Base-by-base conservation (phyloP, 805 yeast species). In the Candida yuanshanica region DNA sequence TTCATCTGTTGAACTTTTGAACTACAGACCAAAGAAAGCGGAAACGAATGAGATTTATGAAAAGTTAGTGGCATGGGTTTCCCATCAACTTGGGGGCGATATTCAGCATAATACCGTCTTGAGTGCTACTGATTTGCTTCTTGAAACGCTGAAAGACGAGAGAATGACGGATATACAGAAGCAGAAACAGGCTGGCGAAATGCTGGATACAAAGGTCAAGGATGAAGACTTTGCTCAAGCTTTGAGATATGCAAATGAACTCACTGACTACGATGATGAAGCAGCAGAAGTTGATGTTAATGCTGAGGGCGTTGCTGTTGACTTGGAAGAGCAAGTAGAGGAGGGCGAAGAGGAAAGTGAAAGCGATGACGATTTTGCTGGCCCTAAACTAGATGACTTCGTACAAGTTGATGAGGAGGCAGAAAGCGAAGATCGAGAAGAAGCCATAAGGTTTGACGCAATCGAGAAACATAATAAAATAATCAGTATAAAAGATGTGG, bases 91-190 rank as follows among this genome's bases (percentile, higher is more conserved):
- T 31, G 83, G 81, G 11, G 69, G 68, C 37, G 97, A 89, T 57
- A 75, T 85, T n/a, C 77, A 90, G 8, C 88, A 83, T 42, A 85
- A 79, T 33, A 75, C 79, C 2, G 70, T 88, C 2, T 57, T 79
- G 17, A 81, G 93, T 4, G 85, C 89, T 5, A 77, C 87, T 2
- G 93, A 85, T 56, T 65, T 81, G 4, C 55, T 81, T 0, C 51
- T 86, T 31, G 82, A 75, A 47, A 60, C 72, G 1, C 51, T 83
- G 44, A 79, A 75, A 50, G 66, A 69, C 38, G 78, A 69, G 2
- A 64, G 60, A 1, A 42, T 61, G 1, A 59, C 68, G 1, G 79
- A 75, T 16, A 47, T 51, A 7, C 74, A 74, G 47, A 75, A 75
- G 36, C 53, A 59, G n/a, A 72, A 70, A 36, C 42, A 37, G 4